Evolutionary conservation across 176 grass and related monocot genomes (phyloP), one percentile per base, ranked within the genome.

Genomic region (Eleusine indica): DNA sequence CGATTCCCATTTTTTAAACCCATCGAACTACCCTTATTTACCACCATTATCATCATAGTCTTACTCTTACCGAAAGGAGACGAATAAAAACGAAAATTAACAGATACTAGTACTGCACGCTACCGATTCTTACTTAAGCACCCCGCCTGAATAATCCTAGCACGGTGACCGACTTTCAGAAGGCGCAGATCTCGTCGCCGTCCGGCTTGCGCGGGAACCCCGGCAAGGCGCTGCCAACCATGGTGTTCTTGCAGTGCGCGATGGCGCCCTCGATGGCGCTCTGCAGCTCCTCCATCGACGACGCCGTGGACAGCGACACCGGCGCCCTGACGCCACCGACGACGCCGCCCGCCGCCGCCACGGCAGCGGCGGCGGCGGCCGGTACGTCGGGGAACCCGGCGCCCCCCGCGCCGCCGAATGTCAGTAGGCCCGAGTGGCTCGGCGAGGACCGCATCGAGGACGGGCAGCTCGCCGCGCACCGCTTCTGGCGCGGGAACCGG

Each of bases 371-470:
- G 25, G 62, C 82, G 0, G 80, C 74, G 0, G 88, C 75, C 6
- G 84, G 85, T 3, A 87, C 74, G 69, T 93, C 87, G 9, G 91
- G 92, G 78, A 98, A 95, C 22, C 92, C 92, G 37, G 49, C 89
- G 17, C 87, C 67, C 5, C 90, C 92, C 0, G 77, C 87, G 0
- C 87, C 89, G 7, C 85, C 87, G 53, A 90, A 87, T 52, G 80
- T 89, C 74, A 99, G 86, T 63, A 99, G 66, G 3, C 96, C 96
- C 0, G 96, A 99, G 79, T 99, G 96, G 86, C 90, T 96, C 5
- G 96, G 96, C 12, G 93, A 99, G 1, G 96, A 99, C 17, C 91
- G 84, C 96, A 96, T 99, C 29, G 96, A 99, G 11, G 96, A 99
- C 0, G 96, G 96, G 74, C 96, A 99, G 86, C 96, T 99, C 22